Base-by-base conservation (phyloP, 495 filamentous ascomycete genomes). In the Halenospora varia region DNA sequence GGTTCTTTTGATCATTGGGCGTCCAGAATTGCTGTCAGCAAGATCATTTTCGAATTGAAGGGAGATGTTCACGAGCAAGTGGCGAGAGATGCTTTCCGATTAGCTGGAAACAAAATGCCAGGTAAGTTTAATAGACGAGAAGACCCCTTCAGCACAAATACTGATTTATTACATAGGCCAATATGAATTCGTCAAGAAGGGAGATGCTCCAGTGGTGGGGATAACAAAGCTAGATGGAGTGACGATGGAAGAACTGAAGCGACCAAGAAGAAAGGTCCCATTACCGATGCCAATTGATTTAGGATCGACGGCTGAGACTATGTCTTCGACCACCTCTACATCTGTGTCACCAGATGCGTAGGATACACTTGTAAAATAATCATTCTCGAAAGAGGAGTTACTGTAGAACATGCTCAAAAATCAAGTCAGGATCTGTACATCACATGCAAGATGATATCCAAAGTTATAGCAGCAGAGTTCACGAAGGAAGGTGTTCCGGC, bases 1-100 rank as follows among this genome's bases (percentile, higher is more conserved):
- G 94, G 94, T 62, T 87, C 84, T 60, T 97, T 97, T 72, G 94
- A 97, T 73, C 89, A 94, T 74, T 99, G 94, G 94, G 89, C 93
- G 24, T 79, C 87, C 15, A 84, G 92, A 65, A 83, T 96, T 58
- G 84, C 89, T 11, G 88, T 97, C 55, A 93, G 87, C 71, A 87
- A 89, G 70, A 79, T 99, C 40, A 76, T 97, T 15, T 90, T 99
- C 60, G 94, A 99, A 74, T 73, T 99, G 58, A 91, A 88, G 69
- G 95, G 92, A 25, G 81, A 91, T 61, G 57, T 97, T 54, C 94
- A 99, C 79, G 94, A 99, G 76, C 87, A 96, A 76, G 80, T 99
- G 66, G 90, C 88, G 9, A 82, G 88, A 60, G 95, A 99, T 77
- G 94, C 94, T 47, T 94, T 97, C 76, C 81, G 94, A 63, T 76